phyloP scores from a whole-genome alignment of 2,329 filamentous ascomycete genomes.

The Aspergillus vadensis region DNA sequence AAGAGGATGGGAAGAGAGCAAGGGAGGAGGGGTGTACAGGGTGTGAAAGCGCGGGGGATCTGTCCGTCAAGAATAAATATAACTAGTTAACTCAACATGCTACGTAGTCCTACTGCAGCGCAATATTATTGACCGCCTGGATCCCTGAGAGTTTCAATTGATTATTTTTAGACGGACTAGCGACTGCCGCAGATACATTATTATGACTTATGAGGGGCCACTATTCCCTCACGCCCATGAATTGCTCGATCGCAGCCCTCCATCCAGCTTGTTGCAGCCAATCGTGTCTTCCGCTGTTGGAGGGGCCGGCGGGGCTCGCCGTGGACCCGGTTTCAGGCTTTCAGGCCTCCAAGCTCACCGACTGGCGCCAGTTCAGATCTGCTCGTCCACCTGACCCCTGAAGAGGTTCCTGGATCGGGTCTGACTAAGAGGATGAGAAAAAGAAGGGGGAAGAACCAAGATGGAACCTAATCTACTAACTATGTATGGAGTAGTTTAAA shows the following conservation, averaged over 20 bases:
- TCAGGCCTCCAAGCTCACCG: conserved; percentile 5
- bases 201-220: conserved; percentile 6
- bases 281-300: conserved; percentile 5
- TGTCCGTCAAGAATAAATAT: conserved; percentile 6
- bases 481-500: too few species aligned
- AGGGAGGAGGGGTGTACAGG: conserved; percentile 16
- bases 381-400: not conserved
- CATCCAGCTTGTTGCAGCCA: conserved; percentile 14
- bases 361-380: conserved; percentile 7
- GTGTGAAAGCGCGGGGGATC: conserved; percentile 24
- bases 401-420: not conserved
- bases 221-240: conserved; percentile 9
- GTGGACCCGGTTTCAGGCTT: conserved; percentile 24
- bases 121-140: conserved; percentile 17
- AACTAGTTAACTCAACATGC: not conserved
- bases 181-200: not conserved
- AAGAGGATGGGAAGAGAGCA: not conserved
- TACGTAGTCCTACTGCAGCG: not conserved
- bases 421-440: not conserved
- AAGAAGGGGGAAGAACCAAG: too few species aligned
- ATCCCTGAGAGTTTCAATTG: conserved; percentile 6
- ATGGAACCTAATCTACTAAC: too few species aligned
- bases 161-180: conserved; percentile 19
- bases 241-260: conserved; percentile 1
- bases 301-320: conserved; percentile 1